Evolutionary conservation across 306 rosid species (phyloP).

Genomic region (Aeschynomene evenia): DNA sequence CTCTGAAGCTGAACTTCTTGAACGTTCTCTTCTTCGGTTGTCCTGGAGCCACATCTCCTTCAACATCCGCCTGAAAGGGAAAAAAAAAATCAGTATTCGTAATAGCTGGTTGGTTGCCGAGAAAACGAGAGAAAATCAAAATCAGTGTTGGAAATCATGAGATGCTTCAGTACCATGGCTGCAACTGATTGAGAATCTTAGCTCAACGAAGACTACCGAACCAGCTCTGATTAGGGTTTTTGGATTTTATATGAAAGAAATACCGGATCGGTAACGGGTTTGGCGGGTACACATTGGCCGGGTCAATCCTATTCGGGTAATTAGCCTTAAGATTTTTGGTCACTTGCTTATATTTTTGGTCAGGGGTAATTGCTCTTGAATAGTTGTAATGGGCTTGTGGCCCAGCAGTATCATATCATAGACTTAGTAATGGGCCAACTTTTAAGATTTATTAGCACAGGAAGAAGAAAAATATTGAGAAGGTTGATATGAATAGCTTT

Average conservation of each 20-base stretch:
- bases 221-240: slow-evolving; percentile 8
- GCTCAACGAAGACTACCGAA: neutral
- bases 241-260: neutral
- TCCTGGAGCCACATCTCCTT: slow-evolving; percentile 52
- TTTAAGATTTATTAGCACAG: no score
- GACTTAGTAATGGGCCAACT: no score
- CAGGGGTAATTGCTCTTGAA: neutral
- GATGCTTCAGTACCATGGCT: slow-evolving; percentile 20
- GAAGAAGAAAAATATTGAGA: no score
- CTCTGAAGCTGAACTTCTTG: slow-evolving; percentile 75
- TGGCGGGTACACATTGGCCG: neutral
- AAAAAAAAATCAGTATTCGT: neutral
- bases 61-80: slow-evolving; percentile 56
- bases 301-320: neutral
- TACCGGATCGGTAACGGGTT: neutral
- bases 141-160: neutral
- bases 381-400: no score
- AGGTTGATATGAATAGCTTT: no score
- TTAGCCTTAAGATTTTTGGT: no score
- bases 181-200: neutral
- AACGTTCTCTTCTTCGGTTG: slow-evolving; percentile 76
- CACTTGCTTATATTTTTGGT: no score
- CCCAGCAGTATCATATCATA: no score
- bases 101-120: neutral
- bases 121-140: neutral